Conservation (phyloP, 306 rosid species). For the Hippophae tibetana region DNA sequence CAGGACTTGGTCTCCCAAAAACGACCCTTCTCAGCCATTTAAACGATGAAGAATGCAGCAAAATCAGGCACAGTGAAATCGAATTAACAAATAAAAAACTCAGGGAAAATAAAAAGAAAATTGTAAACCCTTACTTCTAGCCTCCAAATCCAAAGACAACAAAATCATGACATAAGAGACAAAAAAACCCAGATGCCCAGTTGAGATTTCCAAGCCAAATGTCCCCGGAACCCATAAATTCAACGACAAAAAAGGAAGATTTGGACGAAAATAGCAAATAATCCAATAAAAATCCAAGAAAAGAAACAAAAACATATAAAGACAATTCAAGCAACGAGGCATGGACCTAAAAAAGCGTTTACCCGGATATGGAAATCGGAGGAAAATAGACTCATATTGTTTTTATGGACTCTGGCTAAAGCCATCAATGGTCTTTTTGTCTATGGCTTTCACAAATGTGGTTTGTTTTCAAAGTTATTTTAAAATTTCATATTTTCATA, state of each 20-base stretch:
- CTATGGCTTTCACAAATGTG: conserved; percentile 19
- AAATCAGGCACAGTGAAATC: conserved; percentile 13
- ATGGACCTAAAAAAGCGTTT: conserved; percentile 29
- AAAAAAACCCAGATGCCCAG: conserved; percentile 35
- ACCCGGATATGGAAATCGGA: conserved; percentile 34
- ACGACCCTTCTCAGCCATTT: conserved; percentile 8
- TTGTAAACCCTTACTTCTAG: conserved; percentile 26
- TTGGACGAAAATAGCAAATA: neutral
- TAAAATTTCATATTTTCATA: too few species aligned
- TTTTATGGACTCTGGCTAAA: conserved; percentile 21
- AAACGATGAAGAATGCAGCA: conserved; percentile 18
- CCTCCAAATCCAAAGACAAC: conserved; percentile 34
- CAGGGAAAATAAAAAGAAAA: neutral
- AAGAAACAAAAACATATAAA: conserved; percentile 12
- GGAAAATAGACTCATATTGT: conserved; percentile 23
- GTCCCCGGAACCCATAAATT: conserved; percentile 25
- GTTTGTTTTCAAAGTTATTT: neutral
- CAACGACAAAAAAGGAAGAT: conserved; percentile 17
- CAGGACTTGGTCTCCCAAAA: conserved; percentile 10
- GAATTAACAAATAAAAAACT: neutral
- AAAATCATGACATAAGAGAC: conserved; percentile 22
- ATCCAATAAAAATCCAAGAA: neutral
- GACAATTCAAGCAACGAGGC: conserved; percentile 25
- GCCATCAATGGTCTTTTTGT: conserved; percentile 27
- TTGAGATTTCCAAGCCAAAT: conserved; percentile 36